Evolutionary conservation across 192 early-diverging fungal species (phyloP), one percentile per base, ranked within the genome.

Genomic region (Umbelopsis ramanniana): DNA sequence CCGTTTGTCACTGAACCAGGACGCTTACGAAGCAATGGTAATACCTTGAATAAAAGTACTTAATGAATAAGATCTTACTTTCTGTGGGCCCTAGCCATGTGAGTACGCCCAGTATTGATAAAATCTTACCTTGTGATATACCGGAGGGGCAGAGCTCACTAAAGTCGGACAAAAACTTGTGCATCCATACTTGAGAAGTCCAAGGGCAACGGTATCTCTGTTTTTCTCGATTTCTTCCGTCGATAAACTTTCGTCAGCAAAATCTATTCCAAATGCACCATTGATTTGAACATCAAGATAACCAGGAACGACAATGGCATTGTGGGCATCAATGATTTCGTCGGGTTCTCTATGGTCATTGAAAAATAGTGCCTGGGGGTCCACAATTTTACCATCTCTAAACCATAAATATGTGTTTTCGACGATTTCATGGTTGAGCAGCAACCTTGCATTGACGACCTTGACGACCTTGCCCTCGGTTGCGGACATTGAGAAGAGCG

Each of bases 241-340:
- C 6, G 84, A 81, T 7, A 57, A n/a, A 24, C 17, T 55, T 46
- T 72, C 53, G 6, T 52, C 55, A 38, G 87, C 80, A 81, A 93
- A 93, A 76, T 93, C 92, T 52, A 89, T 85, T 4, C 92, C 91
- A 74, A 91, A 93, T 0, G 87, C 90, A 54, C 92, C 92, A 68
- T 93, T 93, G 70, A 93, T 86, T 76, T 93, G 92, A 15, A 91
- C 73, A 68, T 93, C 92, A 22, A 93, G 87, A 52, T 86, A 93
- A 2, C 92, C 92, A 11, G 92, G 89, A 8, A 84, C 85, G 46
- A 93, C 82, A 17, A 93, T 84, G 47, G 86, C 69, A 67, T 90
- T 88, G 22, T 84, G 70, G 60, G 89, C 88, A 83, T 93, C 89
- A 60, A 93, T 84, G 26, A 86, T 79, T 29, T 76, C 67, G 71